Conservation (phyloP, 2,329 filamentous ascomycete species). For the Claviceps sp. region DNA sequence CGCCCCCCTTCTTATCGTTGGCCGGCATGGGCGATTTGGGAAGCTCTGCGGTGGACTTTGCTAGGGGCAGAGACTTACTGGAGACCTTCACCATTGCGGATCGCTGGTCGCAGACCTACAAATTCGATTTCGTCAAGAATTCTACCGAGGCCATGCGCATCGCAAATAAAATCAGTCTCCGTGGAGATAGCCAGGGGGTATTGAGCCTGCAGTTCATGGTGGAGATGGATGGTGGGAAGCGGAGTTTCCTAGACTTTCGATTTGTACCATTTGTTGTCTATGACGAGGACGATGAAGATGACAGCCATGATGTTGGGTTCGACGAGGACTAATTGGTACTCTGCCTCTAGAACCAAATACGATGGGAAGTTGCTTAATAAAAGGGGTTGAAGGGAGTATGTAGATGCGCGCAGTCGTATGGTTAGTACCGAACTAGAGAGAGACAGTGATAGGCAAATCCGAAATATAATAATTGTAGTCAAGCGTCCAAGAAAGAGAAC, state of each 20-base stretch:
- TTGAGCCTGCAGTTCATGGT: slow-evolving; percentile 95
- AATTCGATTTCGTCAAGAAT: slow-evolving; percentile 74
- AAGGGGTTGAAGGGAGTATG: not conserved
- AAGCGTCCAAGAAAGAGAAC: too few species aligned
- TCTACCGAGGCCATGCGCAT: slow-evolving; percentile 86
- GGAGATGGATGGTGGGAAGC: slow-evolving; percentile 57
- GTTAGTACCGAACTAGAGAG: not conserved
- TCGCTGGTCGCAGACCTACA: slow-evolving; percentile 60
- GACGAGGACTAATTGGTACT: slow-evolving; percentile 4
- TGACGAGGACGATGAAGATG: slow-evolving; percentile 25
- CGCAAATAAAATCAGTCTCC: slow-evolving; percentile 81
- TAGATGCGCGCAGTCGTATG: not conserved
- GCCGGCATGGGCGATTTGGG: slow-evolving; percentile 46
- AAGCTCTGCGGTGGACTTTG: slow-evolving; percentile 53
- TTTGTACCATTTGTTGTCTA: slow-evolving; percentile 62
- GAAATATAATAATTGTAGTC: too few species aligned
- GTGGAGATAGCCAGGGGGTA: slow-evolving; percentile 79
- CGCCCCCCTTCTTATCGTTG: slow-evolving; percentile 60
- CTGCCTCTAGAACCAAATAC: not conserved
- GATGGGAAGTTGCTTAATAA: not conserved
- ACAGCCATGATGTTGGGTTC: not conserved
- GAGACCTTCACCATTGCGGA: slow-evolving; percentile 58
- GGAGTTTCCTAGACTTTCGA: slow-evolving; percentile 70
- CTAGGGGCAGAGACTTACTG: slow-evolving; percentile 50
- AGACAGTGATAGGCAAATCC: not conserved